These are phyloP conservation scores for Echinochloa phyllopogon DNA, from an alignment of 176 grass and related monocot species.

Conservation along the genomic window DNA sequence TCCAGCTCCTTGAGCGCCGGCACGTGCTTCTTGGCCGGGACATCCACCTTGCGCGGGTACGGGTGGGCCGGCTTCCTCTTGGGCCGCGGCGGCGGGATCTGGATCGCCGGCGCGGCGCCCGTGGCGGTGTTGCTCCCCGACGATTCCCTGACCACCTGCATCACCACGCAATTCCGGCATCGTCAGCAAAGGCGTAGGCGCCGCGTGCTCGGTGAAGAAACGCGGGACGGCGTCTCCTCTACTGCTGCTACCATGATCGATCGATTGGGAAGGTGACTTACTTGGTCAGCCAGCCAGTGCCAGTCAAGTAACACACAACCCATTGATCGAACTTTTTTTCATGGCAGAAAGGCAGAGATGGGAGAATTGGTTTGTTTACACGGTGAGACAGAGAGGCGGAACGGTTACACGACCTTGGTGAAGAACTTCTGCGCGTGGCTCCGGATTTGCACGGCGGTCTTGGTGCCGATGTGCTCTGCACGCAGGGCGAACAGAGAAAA, in stretches of 20 bases:
- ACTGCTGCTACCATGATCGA: constrained; percentile 38
- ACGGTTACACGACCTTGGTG: constrained; percentile 73
- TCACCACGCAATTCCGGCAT: neutral
- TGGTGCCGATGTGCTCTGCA: constrained; percentile 90
- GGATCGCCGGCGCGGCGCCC: constrained; percentile 50
- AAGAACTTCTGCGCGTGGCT: constrained; percentile 99
- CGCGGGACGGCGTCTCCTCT: constrained; percentile 2
- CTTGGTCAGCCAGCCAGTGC: constrained; percentile 43
- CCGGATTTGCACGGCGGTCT: constrained; percentile 94
- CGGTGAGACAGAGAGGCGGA: constrained; percentile 2
- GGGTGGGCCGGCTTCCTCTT: constrained; percentile 85
- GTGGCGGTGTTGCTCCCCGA: constrained; percentile 35
- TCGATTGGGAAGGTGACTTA: constrained; percentile 50
- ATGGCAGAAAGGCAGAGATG: constrained; percentile 48
- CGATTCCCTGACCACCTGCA: constrained; percentile 70
- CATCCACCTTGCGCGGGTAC: constrained; percentile 82
- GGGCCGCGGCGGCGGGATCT: constrained; percentile 91
- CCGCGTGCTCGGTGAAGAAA: neutral
- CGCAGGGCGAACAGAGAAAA: constrained; percentile 2
- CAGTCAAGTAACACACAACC: constrained; percentile 58
- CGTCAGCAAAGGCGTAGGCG: neutral
- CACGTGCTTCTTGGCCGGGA: constrained; percentile 34
- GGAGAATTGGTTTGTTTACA: constrained; percentile 28
- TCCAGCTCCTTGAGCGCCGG: constrained; percentile 53
- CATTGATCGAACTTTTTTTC: constrained; percentile 36